Evolutionary conservation across 2,329 filamentous ascomycete genomes (phyloP), one percentile per base, ranked within the genome.

Genomic region (Helotiales sp.): DNA sequence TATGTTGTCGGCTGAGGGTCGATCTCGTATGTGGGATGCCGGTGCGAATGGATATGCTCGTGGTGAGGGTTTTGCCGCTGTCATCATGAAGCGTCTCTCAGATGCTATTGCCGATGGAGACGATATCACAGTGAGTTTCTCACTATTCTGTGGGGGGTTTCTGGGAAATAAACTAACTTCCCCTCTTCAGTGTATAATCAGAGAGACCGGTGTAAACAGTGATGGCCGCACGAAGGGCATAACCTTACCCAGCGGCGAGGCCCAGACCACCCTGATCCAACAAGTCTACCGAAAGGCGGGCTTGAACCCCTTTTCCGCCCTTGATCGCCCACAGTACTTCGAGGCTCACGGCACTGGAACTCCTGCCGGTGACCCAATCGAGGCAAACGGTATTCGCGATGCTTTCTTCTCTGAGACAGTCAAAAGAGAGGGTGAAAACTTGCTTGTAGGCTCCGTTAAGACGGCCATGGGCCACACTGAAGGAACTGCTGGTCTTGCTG

Each of bases 21-120:
- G 68, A 6, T 70, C 81, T 86, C 50, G 88, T 86, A 6, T 73
- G 72, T 73, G 70, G 72, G 69, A 72, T 65, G 64, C 50, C 17
- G 65, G 54, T 20, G 69, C 70, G 4, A 64, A 72, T 37, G 71
- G 71, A 13, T 73, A 72, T 54, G 70, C 70, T 34, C 63, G 70
- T 30, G 72, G 72, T 11, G 89, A 91, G 71, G 89, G 88, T 0
- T 80, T 86, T 37, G 86, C 83, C 0, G 81, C 86, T 17, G 77
- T 91, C 1, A 73, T 90, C 3, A 73, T 91, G 57, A 91, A 91
- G 76, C 82, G 82, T 1, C 78, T 90, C 4, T 79, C 79, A 11
- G 75, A 79, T 52, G 82, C 82, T 3, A 71, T 90, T 10, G 78
- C 79, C 10, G 85, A 87, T 70, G 85, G 86, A 20, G 87, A 91